Evolutionary conservation across 2,329 filamentous ascomycete species (phyloP).

Genomic region (Neoscytalidium dimidiatum): DNA sequence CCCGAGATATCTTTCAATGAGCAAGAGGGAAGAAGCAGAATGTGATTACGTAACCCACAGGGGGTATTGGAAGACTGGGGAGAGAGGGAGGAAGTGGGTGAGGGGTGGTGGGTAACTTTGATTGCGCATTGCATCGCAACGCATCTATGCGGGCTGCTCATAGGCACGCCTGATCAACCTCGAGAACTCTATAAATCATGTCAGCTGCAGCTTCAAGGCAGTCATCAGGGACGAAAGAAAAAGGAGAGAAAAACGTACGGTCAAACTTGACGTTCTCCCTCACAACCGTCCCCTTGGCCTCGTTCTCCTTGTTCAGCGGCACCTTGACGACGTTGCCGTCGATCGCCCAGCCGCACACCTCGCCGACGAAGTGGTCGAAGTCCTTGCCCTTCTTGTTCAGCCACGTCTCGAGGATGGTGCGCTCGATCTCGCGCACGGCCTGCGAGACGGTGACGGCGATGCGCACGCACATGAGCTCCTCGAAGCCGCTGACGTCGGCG

Average conservation of each 20-base stretch:
- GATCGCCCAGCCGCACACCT: slow-evolving; percentile 77
- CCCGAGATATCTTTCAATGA: not conserved
- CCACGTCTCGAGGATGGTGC: slow-evolving; percentile 51
- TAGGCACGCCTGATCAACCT: slow-evolving; percentile 81
- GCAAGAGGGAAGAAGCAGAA: not conserved
- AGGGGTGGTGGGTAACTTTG: not conserved
- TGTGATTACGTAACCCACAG: not conserved
- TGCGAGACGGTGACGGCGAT: slow-evolving; percentile 88
- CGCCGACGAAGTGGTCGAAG: slow-evolving; percentile 53
- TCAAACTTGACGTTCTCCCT: slow-evolving; percentile 91
- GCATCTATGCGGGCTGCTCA: slow-evolving; percentile 67
- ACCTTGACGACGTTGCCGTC: slow-evolving; percentile 69
- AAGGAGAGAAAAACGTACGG: slow-evolving; percentile 46
- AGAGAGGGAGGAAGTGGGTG: not conserved
- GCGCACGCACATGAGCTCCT: slow-evolving; percentile 86
- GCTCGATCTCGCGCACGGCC: slow-evolving; percentile 74
- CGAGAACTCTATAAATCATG: slow-evolving; percentile 58
- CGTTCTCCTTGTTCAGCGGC: slow-evolving; percentile 93
- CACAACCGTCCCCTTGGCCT: slow-evolving; percentile 89
- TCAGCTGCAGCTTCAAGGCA: not conserved
- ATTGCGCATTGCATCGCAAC: not conserved
- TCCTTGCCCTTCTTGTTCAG: slow-evolving; percentile 49
- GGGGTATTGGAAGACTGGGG: not conserved
- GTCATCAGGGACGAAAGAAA: not conserved
- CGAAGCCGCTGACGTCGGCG: slow-evolving; percentile 91